Evolutionary conservation across 2,329 filamentous ascomycete species (phyloP).

Genomic region (Tolypocladium sp.): DNA sequence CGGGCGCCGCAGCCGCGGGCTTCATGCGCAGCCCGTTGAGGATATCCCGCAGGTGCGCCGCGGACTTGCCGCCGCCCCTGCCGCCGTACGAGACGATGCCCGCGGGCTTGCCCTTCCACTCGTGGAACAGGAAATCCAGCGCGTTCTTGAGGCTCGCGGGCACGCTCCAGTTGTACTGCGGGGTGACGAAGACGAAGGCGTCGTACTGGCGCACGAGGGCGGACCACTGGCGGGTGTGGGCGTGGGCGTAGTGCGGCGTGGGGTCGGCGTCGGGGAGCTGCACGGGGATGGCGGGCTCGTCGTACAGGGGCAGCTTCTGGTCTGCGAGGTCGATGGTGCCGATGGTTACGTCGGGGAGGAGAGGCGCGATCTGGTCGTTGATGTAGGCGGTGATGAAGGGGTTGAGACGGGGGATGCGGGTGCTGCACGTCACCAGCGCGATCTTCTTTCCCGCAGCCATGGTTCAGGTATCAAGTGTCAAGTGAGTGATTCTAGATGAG

Average conservation of each 20-base stretch:
- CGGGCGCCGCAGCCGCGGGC: neutral
- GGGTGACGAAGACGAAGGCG: constrained; percentile 39
- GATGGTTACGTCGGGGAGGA: constrained; percentile 5
- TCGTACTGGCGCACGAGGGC: constrained; percentile 31
- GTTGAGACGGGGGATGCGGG: constrained; percentile 22
- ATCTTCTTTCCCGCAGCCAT: constrained; percentile 9
- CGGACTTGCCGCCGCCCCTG: constrained; percentile 22
- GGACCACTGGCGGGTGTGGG: constrained; percentile 36
- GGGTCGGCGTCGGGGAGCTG: constrained; percentile 21
- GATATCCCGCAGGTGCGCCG: constrained; percentile 8
- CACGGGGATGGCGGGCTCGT: constrained; percentile 30
- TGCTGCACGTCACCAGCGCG: constrained; percentile 27
- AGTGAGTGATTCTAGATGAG: neutral
- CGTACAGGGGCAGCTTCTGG: constrained; percentile 33
- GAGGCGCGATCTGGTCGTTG: constrained; percentile 13
- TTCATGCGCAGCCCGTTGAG: constrained; percentile 7
- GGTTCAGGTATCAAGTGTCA: neutral
- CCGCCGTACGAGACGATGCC: constrained; percentile 46
- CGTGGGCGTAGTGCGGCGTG: constrained; percentile 21
- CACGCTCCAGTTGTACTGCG: constrained; percentile 48
- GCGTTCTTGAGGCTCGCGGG: constrained; percentile 50
- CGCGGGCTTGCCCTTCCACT: constrained; percentile 47
- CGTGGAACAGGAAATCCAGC: constrained; percentile 50
- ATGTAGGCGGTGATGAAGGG: constrained; percentile 24
- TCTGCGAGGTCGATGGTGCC: constrained; percentile 24